Conservation (phyloP, 169 alveolate genomes). For the Babesia ovata region DNA sequence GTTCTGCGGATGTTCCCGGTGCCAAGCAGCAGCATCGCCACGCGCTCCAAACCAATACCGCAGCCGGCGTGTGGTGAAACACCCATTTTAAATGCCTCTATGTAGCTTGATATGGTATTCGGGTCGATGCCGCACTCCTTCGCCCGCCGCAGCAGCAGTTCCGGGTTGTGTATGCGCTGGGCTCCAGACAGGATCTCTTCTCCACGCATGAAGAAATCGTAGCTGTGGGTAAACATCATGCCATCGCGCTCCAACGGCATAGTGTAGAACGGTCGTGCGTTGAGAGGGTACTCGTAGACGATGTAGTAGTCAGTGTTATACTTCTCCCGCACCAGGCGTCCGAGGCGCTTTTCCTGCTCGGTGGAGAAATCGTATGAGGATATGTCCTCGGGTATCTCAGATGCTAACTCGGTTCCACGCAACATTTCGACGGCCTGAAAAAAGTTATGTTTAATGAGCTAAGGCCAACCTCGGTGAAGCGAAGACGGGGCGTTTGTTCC, state of each 20-base stretch:
- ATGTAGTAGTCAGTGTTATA: constrained; percentile 97
- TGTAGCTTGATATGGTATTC: constrained; percentile 88
- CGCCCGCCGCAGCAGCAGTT: constrained; percentile 81
- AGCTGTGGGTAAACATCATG: constrained; percentile 87
- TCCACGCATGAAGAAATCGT: constrained; percentile 99
- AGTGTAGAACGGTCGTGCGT: constrained; percentile 98
- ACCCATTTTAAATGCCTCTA: constrained; percentile 95
- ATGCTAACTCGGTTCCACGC: constrained; percentile 67
- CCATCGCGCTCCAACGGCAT: constrained; percentile 90
- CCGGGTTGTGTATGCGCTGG: constrained; percentile 98
- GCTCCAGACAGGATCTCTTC: constrained; percentile 99
- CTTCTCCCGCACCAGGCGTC: constrained; percentile 91
- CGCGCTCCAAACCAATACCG: constrained; percentile 99
- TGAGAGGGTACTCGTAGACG: constrained; percentile 94
- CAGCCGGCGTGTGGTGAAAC: constrained; percentile 99
- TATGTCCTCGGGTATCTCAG: constrained; percentile 81
- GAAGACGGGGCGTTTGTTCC: constrained; percentile 53
- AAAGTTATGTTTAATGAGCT: not conserved
- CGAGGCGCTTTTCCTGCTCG: constrained; percentile 93
- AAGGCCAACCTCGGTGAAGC: constrained; percentile 49
- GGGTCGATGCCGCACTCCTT: constrained; percentile 86
- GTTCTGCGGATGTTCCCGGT: constrained; percentile 95
- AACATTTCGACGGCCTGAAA: constrained; percentile 77
- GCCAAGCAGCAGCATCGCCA: constrained; percentile 92
- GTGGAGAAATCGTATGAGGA: constrained; percentile 89